phyloP scores from a whole-genome alignment of 208 protist genomes.

The Cochliopodium minus region DNA sequence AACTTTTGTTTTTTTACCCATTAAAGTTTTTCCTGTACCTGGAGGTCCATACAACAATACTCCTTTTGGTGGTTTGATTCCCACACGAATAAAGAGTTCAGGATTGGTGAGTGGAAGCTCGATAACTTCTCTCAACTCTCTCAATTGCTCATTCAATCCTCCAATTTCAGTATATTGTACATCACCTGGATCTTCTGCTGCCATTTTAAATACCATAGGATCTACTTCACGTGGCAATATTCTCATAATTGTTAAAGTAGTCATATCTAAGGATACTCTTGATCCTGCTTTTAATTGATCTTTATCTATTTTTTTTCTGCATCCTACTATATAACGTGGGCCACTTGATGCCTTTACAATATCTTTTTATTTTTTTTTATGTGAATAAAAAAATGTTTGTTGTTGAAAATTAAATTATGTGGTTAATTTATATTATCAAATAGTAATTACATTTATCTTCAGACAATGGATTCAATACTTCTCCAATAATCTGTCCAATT shows the following conservation, averaged over 20 bases:
- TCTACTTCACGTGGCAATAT: slow-evolving; percentile 92
- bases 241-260: slow-evolving; percentile 96
- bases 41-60: slow-evolving; percentile 96
- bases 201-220: slow-evolving; percentile 97
- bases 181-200: slow-evolving; percentile 77
- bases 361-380: too few relatives aligned
- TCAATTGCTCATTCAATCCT: slow-evolving; percentile 90
- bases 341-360: slow-evolving; percentile 97
- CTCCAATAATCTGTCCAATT: slow-evolving; percentile 94
- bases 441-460: slow-evolving; percentile 50
- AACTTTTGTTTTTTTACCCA: not conserved
- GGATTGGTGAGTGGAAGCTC: slow-evolving; percentile 97
- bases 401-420: too few relatives aligned
- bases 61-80: slow-evolving; percentile 96
- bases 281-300: slow-evolving; percentile 74
- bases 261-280: slow-evolving; percentile 96
- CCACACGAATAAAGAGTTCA: slow-evolving; percentile 93
- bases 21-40: slow-evolving; percentile 65
- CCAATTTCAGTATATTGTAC: slow-evolving; percentile 81
- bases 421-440: not conserved
- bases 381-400: too few relatives aligned
- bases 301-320: slow-evolving; percentile 74
- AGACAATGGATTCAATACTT: slow-evolving; percentile 85
- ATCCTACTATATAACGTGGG: slow-evolving; percentile 93
- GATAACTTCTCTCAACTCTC: slow-evolving; percentile 94